Conservation (phyloP, 441 rosid genomes). For the Pelargonium cotyledonis region DNA sequence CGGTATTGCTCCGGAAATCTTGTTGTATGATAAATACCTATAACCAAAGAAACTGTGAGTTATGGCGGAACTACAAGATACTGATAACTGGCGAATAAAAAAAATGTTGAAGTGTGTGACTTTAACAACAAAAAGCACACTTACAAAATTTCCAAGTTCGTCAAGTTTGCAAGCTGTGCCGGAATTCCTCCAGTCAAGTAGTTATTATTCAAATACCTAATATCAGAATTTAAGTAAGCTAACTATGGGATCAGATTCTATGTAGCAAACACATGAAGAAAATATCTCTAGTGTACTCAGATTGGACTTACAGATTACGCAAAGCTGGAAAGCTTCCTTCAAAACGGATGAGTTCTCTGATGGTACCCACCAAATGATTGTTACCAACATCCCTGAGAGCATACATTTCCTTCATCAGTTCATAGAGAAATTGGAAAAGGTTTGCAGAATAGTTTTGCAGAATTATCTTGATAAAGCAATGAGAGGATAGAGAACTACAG, state of each 20-base stretch:
- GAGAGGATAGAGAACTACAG: conserved; percentile 41
- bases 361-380: conserved; percentile 91
- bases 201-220: conserved; percentile 79
- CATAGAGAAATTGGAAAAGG: too few relatives aligned
- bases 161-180: conserved; percentile 82
- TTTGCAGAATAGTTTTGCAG: neutral
- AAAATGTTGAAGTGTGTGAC: neutral
- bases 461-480: conserved; percentile 6
- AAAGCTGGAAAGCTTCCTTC: conserved; percentile 86
- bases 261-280: neutral
- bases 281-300: neutral
- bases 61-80: neutral
- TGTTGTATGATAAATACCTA: conserved; percentile 85
- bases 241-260: neutral
- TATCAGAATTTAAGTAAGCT: conserved; percentile 13
- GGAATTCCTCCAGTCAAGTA: conserved; percentile 93
- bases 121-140: conserved; percentile 18
- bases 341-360: conserved; percentile 80
- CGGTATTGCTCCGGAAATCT: conserved; percentile 79
- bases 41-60: conserved; percentile 10
- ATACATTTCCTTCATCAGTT: neutral
- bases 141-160: conserved; percentile 88
- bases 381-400: conserved; percentile 77
- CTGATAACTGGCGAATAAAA: neutral
- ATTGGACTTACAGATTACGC: conserved; percentile 70